Evolutionary conservation across 805 yeast species (phyloP).

Genomic region (Saccharomycopsis microspora): DNA sequence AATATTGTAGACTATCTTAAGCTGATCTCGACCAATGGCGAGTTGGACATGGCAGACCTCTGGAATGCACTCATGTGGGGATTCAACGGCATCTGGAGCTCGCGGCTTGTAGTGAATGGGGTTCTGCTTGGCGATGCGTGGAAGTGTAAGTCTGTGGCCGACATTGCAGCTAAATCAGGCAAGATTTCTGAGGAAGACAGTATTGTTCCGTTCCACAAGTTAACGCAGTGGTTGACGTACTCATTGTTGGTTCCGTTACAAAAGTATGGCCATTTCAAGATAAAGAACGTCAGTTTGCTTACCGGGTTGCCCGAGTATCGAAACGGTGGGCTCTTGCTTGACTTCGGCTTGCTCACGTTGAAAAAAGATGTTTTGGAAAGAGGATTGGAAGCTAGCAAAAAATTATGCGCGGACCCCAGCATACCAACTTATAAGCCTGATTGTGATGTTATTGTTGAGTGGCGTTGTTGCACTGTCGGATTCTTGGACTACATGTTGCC

Average conservation of each 20-base stretch:
- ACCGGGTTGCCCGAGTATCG: slow-evolving; percentile 54
- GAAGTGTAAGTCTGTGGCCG: slow-evolving; percentile 22
- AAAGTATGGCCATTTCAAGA: slow-evolving; percentile 30
- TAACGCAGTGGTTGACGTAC: slow-evolving; percentile 59
- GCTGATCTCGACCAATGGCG: slow-evolving; percentile 5
- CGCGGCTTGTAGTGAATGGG: slow-evolving; percentile 40
- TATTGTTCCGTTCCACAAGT: slow-evolving; percentile 52
- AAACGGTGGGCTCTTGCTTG: slow-evolving; percentile 55
- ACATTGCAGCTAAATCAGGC: slow-evolving; percentile 19
- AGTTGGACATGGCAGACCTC: slow-evolving; percentile 32
- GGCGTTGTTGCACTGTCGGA: slow-evolving; percentile 55
- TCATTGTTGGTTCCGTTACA: slow-evolving; percentile 44
- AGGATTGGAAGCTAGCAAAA: slow-evolving; percentile 28
- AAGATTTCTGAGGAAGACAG: slow-evolving; percentile 23
- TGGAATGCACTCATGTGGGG: slow-evolving; percentile 51
- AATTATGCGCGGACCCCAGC: slow-evolving; percentile 18
- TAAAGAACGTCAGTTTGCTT: slow-evolving; percentile 29
- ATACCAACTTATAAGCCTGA: slow-evolving; percentile 42
- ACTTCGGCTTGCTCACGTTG: slow-evolving; percentile 37
- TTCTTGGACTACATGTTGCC: slow-evolving; percentile 42
- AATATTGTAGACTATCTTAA: slow-evolving; percentile 39
- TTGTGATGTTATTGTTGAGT: slow-evolving; percentile 53
- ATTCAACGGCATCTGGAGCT: slow-evolving; percentile 46
- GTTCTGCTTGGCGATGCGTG: slow-evolving; percentile 53
- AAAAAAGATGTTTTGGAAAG: slow-evolving; percentile 28